phyloP scores from a whole-genome alignment of 1,284 basidiomycete genomes.

The Cryptococcus sp. region DNA sequence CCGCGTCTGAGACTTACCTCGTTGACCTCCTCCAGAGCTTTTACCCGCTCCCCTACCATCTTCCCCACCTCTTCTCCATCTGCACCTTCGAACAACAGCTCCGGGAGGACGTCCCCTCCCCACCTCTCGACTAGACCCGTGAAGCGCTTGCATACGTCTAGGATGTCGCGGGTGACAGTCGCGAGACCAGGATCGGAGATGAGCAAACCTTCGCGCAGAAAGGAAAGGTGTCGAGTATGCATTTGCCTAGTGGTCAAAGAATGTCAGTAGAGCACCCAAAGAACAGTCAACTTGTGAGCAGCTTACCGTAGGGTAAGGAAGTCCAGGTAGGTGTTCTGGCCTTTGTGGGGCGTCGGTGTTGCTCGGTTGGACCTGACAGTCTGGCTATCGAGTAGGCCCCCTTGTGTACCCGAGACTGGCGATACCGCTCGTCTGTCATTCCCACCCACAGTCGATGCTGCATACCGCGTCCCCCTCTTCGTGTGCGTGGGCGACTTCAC shows the following conservation, averaged over 20 bases:
- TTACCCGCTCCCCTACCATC: constrained; percentile 66
- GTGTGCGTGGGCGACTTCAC: background rate
- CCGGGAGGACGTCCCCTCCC: constrained; percentile 87
- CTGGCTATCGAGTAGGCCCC: constrained; percentile 9
- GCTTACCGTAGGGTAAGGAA: constrained; percentile 72
- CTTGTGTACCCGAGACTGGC: constrained; percentile 14
- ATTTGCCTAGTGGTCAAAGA: constrained; percentile 51
- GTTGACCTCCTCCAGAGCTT: constrained; percentile 67
- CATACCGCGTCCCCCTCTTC: background rate
- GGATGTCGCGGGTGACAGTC: constrained; percentile 63
- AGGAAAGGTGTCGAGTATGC: constrained; percentile 75
- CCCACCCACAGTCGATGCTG: background rate
- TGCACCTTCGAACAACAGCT: constrained; percentile 68
- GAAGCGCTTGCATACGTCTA: constrained; percentile 78
- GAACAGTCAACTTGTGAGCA: background rate
- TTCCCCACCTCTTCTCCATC: constrained; percentile 60
- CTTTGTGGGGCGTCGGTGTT: constrained; percentile 22
- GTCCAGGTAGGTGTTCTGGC: constrained; percentile 57
- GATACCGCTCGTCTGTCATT: constrained; percentile 3
- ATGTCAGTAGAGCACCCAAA: constrained; percentile 2
- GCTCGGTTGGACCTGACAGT: constrained; percentile 17
- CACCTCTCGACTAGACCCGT: constrained; percentile 79
- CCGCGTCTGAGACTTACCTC: constrained; percentile 55
- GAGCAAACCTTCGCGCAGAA: constrained; percentile 72
- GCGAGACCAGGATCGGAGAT: constrained; percentile 66